Percentiles rank a stretch among this genome's conserved stretches.
phyloP scores from a whole-genome alignment of 2,329 filamentous ascomycete species.

The Neopestalotiopsis rosae region DNA sequence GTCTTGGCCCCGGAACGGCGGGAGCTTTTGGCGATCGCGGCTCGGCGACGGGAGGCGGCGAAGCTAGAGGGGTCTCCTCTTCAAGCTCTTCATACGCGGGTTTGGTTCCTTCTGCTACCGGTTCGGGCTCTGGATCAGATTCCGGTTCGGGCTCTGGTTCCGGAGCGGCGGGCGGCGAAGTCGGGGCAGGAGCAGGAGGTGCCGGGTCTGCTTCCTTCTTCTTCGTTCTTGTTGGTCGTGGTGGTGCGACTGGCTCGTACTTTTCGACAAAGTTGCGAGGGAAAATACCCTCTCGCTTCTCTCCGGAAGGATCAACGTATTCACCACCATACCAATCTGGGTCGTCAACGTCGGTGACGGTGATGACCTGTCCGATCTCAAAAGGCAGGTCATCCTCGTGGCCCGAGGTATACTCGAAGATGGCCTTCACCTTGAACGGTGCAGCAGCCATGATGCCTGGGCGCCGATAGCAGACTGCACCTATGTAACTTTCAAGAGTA shows the following conservation, averaged over 20 bases:
- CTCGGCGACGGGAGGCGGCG: slow-evolving; percentile 32
- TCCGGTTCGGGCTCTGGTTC: slow-evolving; percentile 39
- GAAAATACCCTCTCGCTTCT: slow-evolving; percentile 84
- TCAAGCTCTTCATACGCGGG: slow-evolving; percentile 25
- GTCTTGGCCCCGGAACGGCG: slow-evolving; percentile 38
- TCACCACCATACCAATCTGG: slow-evolving; percentile 92
- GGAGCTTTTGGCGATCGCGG: slow-evolving; percentile 35
- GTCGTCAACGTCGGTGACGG: slow-evolving; percentile 90
- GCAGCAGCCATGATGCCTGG: slow-evolving; percentile 66
- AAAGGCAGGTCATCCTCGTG: slow-evolving; percentile 97
- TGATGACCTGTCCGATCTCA: slow-evolving; percentile 84
- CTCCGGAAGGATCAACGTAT: slow-evolving; percentile 78
- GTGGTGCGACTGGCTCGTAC: slow-evolving; percentile 89
- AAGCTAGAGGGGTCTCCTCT: slow-evolving; percentile 40
- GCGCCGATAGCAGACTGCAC: slow-evolving; percentile 28
- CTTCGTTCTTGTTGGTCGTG: slow-evolving; percentile 78
- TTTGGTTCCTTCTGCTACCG: slow-evolving; percentile 26
- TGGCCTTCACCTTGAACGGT: slow-evolving; percentile 91
- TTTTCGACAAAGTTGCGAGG: slow-evolving; percentile 97
- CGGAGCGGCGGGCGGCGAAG: slow-evolving; percentile 42
- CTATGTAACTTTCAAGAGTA: slow-evolving; percentile 15
- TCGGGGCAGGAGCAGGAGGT: slow-evolving; percentile 34
- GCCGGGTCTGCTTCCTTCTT: slow-evolving; percentile 63
- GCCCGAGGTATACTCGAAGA: slow-evolving; percentile 91
- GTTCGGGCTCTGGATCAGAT: slow-evolving; percentile 31